Base-by-base conservation (phyloP, 768 basidiomycete genomes). In the Naganishia friedmannii region DNA sequence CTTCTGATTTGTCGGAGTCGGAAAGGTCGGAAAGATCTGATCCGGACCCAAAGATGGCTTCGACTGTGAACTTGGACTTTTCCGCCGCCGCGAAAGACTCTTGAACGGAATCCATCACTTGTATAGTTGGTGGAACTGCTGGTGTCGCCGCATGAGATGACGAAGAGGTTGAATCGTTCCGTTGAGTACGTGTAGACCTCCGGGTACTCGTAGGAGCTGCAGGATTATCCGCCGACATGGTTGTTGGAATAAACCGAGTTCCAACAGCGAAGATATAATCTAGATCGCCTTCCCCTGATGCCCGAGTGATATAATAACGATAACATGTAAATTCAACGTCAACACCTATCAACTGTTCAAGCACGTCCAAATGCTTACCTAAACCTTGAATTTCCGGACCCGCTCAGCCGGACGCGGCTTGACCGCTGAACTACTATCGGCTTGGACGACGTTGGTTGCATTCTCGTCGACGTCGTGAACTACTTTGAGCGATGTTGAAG, bases 401-500 rank as follows among this genome's bases (percentile, higher is more conserved):
- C 48, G 48, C 6, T 26, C 4, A 23, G n/a, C 48, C 48, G 48
- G 48, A 51, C 48, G 48, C 48, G 48, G 48, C n/a, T 51, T 21
- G 48, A 26, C 48, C 48, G 48, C 7, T 51, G 15, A 21, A 17
- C 45, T 15, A 3, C 15, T 46, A n/a, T 51, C 48, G 48, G 48
- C 48, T 26, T 51, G 48, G 48, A 26, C 48, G 48, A 51, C 48
- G 48, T 51, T 23, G 48, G 48, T 12, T 3, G n/a, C 23, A 51
- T 51, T 51, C 48, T 51, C 48, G n/a, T 51, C n/a, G n/a, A n/a
- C n/a, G 19, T 51, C 42, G 42, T 42, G 42, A 8, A 42, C 48
- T 12, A 56, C 94, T 55, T 96, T 12, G 23, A 26, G 12, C 48
- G 13, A 12, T n/a, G 48, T 51, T 51, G 6, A 21, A 51, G 48